Evolutionary conservation across 2,329 filamentous ascomycete species (phyloP).

Genomic region (Penicillium sp.): DNA sequence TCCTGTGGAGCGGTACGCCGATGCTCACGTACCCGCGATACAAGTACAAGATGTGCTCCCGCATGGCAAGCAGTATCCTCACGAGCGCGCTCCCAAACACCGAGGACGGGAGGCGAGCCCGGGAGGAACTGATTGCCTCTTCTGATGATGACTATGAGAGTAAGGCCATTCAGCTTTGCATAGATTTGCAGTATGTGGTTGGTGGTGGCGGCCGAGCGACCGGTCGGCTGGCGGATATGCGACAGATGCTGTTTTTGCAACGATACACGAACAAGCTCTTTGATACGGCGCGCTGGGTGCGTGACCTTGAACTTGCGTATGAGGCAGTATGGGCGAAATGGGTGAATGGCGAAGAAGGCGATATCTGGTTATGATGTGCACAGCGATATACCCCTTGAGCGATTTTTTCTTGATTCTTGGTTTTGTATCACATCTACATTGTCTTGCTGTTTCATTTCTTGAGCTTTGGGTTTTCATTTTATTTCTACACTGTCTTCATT

Average conservation of each 20-base stretch:
- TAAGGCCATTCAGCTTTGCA: conserved; percentile 68
- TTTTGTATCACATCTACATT: conserved; percentile 4
- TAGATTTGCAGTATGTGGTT: conserved; percentile 59
- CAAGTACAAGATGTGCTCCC: conserved; percentile 97
- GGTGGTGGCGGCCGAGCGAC: conserved; percentile 35
- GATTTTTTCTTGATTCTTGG: conserved; percentile 18
- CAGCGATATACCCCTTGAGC: conserved; percentile 39
- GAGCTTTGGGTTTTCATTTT: background rate
- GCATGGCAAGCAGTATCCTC: conserved; percentile 94
- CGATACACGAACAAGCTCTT: conserved; percentile 88
- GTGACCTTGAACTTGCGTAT: conserved; percentile 85
- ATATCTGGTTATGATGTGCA: conserved; percentile 72
- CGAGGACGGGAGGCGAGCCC: conserved; percentile 65
- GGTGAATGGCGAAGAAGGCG: conserved; percentile 82
- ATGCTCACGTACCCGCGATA: conserved; percentile 88
- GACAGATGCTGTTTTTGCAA: conserved; percentile 77
- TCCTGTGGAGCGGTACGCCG: conserved; percentile 94
- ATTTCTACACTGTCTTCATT: background rate
- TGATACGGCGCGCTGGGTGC: conserved; percentile 87
- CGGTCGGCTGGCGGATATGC: conserved; percentile 75
- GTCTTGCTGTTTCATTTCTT: background rate
- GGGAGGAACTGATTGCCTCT: conserved; percentile 71
- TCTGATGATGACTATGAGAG: conserved; percentile 84
- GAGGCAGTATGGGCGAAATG: conserved; percentile 84
- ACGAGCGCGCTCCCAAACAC: conserved; percentile 79